Conservation (phyloP, 2,329 filamentous ascomycete species). For the Ascochyta koolunga region DNA sequence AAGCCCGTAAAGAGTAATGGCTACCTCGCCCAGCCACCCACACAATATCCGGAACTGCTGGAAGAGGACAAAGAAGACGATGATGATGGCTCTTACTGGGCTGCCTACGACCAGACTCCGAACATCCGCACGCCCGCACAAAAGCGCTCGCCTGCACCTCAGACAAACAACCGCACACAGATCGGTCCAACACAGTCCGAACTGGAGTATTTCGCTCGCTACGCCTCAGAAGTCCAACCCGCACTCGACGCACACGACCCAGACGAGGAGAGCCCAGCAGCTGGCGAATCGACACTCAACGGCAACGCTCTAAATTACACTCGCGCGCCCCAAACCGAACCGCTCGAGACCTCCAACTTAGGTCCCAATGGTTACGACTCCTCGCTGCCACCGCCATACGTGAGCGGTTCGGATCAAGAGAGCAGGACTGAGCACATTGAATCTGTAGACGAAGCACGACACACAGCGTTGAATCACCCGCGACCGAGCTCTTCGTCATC, state of each 20-base stretch:
- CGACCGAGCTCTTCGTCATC: slow-evolving; percentile 51
- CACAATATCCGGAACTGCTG: slow-evolving; percentile 21
- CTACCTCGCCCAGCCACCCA: slow-evolving; percentile 12
- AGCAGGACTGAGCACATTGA: slow-evolving; percentile 32
- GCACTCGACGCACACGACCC: slow-evolving; percentile 82
- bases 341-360: slow-evolving; percentile 48
- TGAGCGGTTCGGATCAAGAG: slow-evolving; percentile 14
- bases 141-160: slow-evolving; percentile 68
- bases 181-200: slow-evolving; percentile 56
- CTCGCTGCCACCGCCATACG: slow-evolving; percentile 34
- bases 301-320: slow-evolving; percentile 56
- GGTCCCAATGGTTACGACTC: slow-evolving; percentile 41
- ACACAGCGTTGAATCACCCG: slow-evolving; percentile 39
- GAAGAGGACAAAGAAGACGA: slow-evolving; percentile 62
- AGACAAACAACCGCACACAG: slow-evolving; percentile 45
- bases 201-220: slow-evolving; percentile 76
- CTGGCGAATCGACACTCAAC: slow-evolving; percentile 59
- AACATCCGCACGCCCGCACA: slow-evolving; percentile 51
- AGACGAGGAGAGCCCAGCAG: slow-evolving; percentile 65
- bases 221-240: slow-evolving; percentile 75
- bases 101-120: slow-evolving; percentile 75
- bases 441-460: slow-evolving; percentile 26
- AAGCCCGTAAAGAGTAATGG: slow-evolving; percentile 33
- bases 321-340: slow-evolving; percentile 52
- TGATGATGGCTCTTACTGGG: slow-evolving; percentile 82